A percentile compares a stretch with the other conserved stretches of the same genome.
Conservation (phyloP, 495 filamentous ascomycete species). For the Thermochaetoides thermophila region DNA sequence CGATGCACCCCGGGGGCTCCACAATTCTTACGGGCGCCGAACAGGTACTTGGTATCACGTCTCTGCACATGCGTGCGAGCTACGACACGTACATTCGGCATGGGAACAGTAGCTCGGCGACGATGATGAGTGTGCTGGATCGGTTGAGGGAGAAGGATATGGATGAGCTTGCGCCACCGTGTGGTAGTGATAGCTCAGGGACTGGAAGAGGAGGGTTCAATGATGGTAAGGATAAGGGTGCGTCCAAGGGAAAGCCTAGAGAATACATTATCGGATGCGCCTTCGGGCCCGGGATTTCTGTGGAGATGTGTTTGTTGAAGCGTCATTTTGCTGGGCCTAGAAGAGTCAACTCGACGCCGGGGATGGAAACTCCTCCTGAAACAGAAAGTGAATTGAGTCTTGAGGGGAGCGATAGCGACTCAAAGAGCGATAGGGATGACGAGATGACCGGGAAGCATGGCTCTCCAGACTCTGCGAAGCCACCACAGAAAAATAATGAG, state of each 20-base stretch:
- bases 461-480: not conserved
- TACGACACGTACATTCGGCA: constrained; percentile 50
- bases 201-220: not conserved
- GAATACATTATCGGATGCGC: constrained; percentile 48
- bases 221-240: not conserved
- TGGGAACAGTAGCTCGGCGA: constrained; percentile 47
- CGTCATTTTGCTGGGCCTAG: constrained; percentile 17
- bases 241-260: constrained; percentile 11
- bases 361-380: constrained; percentile 29
- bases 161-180: constrained; percentile 33
- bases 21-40: constrained; percentile 49
- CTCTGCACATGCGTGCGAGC: constrained; percentile 44
- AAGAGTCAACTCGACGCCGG: constrained; percentile 4
- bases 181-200: constrained; percentile 8
- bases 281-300: constrained; percentile 48
- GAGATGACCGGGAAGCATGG: constrained; percentile 5
- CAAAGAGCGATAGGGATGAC: constrained; percentile 9
- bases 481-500: constrained; percentile 9
- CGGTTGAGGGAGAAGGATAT: constrained; percentile 41
- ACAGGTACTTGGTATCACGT: constrained; percentile 34
- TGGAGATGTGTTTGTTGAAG: constrained; percentile 49
- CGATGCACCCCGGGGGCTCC: constrained; percentile 49
- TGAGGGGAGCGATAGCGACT: constrained; percentile 19
- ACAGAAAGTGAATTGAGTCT: constrained; percentile 29
- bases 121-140: constrained; percentile 46